These are phyloP conservation scores for Euphrasia arctica DNA, from an alignment of 305 asterid species.

Conservation along the genomic window DNA sequence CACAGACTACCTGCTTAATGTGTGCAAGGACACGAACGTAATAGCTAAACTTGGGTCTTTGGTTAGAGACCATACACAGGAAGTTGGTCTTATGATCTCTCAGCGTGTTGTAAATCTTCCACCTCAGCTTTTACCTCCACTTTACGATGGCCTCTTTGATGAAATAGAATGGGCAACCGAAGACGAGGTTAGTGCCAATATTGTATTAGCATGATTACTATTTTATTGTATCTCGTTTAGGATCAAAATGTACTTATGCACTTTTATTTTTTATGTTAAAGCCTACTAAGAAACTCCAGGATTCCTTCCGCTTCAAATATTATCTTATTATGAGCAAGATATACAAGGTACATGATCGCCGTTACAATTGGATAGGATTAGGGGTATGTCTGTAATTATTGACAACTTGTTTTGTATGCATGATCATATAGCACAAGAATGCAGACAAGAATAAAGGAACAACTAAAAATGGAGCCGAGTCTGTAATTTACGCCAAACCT, in stretches of 20 bases:
- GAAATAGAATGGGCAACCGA: constrained; percentile 93
- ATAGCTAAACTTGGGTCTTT: constrained; percentile 43
- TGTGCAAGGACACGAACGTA: constrained; percentile 45
- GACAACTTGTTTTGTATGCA: constrained; percentile 21
- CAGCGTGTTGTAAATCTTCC: constrained; percentile 90
- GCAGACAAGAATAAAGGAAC: constrained; percentile 39
- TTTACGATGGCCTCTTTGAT: constrained; percentile 78
- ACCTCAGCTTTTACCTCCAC: constrained; percentile 90
- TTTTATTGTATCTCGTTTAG: not conserved
- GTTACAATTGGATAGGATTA: not conserved
- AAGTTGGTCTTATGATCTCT: constrained; percentile 76
- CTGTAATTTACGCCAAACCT: constrained; percentile 56
- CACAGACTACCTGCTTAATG: constrained; percentile 59
- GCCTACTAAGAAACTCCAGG: constrained; percentile 77
- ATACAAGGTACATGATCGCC: constrained; percentile 50
- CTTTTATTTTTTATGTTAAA: constrained; percentile 36
- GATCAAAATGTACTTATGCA: constrained; percentile 13
- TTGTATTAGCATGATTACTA: constrained; percentile 14
- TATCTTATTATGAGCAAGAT: constrained; percentile 77
- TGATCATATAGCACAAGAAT: constrained; percentile 56
- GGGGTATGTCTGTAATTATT: constrained; percentile 6
- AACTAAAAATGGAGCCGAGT: constrained; percentile 42
- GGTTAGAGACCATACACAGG: constrained; percentile 41
- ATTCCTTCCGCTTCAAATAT: constrained; percentile 60
- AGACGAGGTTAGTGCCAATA: constrained; percentile 70